Conservation (phyloP, 768 basidiomycete species). For the Trametes elegans region DNA sequence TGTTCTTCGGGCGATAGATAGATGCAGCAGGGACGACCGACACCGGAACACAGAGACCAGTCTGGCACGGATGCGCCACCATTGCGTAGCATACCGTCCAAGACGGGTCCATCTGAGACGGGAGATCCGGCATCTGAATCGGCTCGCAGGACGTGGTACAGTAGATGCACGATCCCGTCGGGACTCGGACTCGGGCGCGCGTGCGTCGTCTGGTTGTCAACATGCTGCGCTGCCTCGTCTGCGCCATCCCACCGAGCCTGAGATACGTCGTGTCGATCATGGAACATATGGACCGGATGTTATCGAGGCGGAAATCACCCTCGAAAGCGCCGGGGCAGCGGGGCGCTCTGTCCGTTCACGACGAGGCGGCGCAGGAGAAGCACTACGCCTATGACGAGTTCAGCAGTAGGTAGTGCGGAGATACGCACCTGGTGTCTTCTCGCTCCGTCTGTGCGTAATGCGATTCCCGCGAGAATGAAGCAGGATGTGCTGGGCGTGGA, state of each 20-base stretch:
- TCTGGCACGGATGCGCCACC: background rate
- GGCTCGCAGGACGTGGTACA: too few species aligned
- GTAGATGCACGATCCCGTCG: too few species aligned
- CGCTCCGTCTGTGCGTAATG: background rate
- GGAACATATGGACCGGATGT: background rate
- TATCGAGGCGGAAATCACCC: conserved; percentile 5
- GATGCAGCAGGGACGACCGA: too few species aligned
- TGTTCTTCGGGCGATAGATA: too few species aligned
- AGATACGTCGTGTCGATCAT: background rate
- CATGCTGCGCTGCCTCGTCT: background rate
- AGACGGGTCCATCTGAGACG: too few species aligned
- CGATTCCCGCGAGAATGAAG: background rate
- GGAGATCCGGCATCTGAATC: too few species aligned
- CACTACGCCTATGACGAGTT: too few species aligned
- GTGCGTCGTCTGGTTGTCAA: background rate
- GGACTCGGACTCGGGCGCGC: background rate
- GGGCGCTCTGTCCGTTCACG: too few species aligned
- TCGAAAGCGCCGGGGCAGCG: conserved; percentile 2
- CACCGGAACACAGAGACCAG: too few species aligned
- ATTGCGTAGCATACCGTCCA: background rate
- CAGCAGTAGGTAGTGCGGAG: background rate
- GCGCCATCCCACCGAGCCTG: background rate
- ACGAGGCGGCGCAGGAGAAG: too few species aligned
- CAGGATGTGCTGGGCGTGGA: too few species aligned
- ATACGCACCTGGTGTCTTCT: conserved; percentile 1